phyloP scores from a whole-genome alignment of 306 rosid genomes.

The Glycyrrhiza uralensis region DNA sequence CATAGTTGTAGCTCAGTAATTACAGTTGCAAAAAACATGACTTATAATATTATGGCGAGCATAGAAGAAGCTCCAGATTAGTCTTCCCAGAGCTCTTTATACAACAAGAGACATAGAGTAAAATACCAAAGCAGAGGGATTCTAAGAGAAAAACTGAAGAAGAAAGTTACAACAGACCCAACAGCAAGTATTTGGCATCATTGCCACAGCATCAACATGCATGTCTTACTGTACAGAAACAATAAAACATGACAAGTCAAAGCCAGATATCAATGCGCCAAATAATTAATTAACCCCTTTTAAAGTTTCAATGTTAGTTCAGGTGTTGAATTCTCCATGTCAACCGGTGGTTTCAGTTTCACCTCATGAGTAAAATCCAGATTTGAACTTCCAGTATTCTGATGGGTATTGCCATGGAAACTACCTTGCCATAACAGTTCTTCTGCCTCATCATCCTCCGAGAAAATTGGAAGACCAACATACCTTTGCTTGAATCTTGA shows the following conservation, averaged over 20 bases:
- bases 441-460: constrained; percentile 66
- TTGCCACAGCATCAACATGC: too few relatives aligned
- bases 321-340: constrained; percentile 51
- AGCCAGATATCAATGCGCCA: constrained; percentile 17
- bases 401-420: constrained; percentile 51
- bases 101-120: constrained; percentile 40
- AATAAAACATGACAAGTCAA: constrained; percentile 14
- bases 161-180: neutral
- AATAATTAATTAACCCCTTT: constrained; percentile 31
- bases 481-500: constrained; percentile 58
- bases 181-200: constrained; percentile 2
- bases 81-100: constrained; percentile 45
- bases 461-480: constrained; percentile 59
- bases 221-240: constrained; percentile 51
- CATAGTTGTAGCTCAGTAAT: constrained; percentile 18
- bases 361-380: constrained; percentile 50
- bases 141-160: constrained; percentile 18
- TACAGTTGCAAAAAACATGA: constrained; percentile 31
- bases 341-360: constrained; percentile 34
- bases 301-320: constrained; percentile 82
- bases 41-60: constrained; percentile 52
- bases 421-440: constrained; percentile 86
- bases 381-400: constrained; percentile 48
- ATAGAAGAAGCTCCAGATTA: constrained; percentile 44
- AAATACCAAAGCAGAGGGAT: constrained; percentile 37